Conservation (phyloP, 495 filamentous ascomycete genomes). For the Xylaria castorea region DNA sequence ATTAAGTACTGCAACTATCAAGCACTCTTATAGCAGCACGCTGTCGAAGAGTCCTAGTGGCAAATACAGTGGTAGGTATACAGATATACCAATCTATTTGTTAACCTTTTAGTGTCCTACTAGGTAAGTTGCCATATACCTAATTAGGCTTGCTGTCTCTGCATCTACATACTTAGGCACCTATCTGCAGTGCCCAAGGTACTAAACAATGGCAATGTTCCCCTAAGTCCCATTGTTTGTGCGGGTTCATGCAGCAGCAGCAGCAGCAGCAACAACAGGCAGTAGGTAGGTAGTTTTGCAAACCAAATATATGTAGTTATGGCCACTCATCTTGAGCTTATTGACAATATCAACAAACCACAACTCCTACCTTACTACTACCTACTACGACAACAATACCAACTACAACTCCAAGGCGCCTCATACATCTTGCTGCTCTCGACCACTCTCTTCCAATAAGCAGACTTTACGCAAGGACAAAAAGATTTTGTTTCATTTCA, state of each 20-base stretch:
- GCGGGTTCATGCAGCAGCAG: background rate
- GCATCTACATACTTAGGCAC: background rate
- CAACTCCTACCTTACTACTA: background rate
- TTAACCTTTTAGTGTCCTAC: too few species aligned
- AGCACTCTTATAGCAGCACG: background rate
- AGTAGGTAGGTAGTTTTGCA: background rate
- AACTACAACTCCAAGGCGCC: background rate
- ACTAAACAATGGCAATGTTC: background rate
- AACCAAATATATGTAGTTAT: background rate
- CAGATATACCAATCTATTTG: too few species aligned
- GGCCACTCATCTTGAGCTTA: background rate
- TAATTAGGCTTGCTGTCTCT: background rate
- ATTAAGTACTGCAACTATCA: background rate
- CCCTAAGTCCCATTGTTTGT: background rate
- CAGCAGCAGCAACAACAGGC: background rate
- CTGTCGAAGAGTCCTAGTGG: background rate
- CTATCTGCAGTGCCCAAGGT: background rate
- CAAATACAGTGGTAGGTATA: too few species aligned
- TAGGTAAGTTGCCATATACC: too few species aligned
- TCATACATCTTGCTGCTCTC: background rate
- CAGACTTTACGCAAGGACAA: background rate
- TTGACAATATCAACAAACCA: background rate
- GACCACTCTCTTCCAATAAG: background rate
- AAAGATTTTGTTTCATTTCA: background rate
- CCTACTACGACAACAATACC: background rate